Base-by-base conservation (phyloP, 2,329 filamentous ascomycete species). In the Dactylonectria macrodidyma region DNA sequence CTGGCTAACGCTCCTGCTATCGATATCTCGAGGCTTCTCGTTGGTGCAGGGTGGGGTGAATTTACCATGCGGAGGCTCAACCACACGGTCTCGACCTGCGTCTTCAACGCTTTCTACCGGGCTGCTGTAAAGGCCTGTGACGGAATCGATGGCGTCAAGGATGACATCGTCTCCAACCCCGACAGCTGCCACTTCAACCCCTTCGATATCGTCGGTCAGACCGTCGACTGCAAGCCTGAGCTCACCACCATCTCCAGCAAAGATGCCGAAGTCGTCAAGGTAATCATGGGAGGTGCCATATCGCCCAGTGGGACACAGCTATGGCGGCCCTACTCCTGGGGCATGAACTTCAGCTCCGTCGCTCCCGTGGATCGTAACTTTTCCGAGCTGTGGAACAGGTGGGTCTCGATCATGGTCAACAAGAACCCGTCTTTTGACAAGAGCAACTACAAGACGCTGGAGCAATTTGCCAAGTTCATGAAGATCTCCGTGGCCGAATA, bases 1-100 rank as follows among this genome's bases (percentile, higher is more conserved):
- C 57, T 59, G 19, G 57, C 57, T 46, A 59, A 59, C 57, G 19
- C 57, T 14, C 57, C 57, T n/a, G 57, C 57, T 1, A 46, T 59
- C 19, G 48, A 50, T 46, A 59, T 33, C 6, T 7, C 57, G 44
- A 50, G 34, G 30, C 44, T 59, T 11, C 48, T 46, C 33, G 44
- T 46, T 7, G 47, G 44, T 14, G 44, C 36, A 33, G 44, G 33
- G 1, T 59, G 57, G 57, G 34, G 34, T 36, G 34, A 36, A 36
- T 36, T 36, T 36, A 36, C 34, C 34, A 36, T 36, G 34, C 34
- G 34, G 34, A 36, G 34, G 34, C 34, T 36, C 10, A 36, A 36
- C 34, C 34, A 36, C 34, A 44, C 57, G 10, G 44, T 50, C 19
- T 44, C 46, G 3, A 46, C 50, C 33, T 59, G 57, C 57, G 47